Percentiles rank a stretch among this genome's conserved stretches.
Evolutionary conservation across 192 early-diverging fungal species (phyloP).

Genomic region (Chytriomyces confervae): DNA sequence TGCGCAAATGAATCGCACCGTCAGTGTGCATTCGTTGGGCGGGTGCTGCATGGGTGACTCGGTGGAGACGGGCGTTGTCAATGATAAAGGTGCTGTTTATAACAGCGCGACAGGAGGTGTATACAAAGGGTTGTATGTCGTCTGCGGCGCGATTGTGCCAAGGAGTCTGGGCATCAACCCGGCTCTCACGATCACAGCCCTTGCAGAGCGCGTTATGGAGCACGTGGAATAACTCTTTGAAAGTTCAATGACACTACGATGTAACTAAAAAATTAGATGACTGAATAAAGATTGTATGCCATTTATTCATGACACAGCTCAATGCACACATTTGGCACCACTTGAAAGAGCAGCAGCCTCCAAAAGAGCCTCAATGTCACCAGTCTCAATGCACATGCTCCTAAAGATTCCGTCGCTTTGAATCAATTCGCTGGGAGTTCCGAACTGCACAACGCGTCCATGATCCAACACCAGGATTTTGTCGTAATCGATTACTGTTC

Average conservation of each 20-base stretch:
- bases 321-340: slow-evolving; percentile 39
- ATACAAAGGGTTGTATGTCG: slow-evolving; percentile 54
- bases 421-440: slow-evolving; percentile 67
- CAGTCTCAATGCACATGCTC: slow-evolving; percentile 81
- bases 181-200: slow-evolving; percentile 53
- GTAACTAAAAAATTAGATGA: too few relatives aligned
- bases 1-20: slow-evolving; percentile 28
- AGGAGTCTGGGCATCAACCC: slow-evolving; percentile 57
- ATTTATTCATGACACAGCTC: not conserved
- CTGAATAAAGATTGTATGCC: too few relatives aligned
- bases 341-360: slow-evolving; percentile 29
- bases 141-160: slow-evolving; percentile 56
- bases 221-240: too few relatives aligned
- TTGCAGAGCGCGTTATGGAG: slow-evolving; percentile 50
- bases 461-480: slow-evolving; percentile 77
- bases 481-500: slow-evolving; percentile 49
- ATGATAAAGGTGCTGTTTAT: slow-evolving; percentile 58
- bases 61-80: slow-evolving; percentile 48
- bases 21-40: slow-evolving; percentile 58
- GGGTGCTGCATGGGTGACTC: slow-evolving; percentile 49
- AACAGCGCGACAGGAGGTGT: slow-evolving; percentile 45
- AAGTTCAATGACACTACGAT: too few relatives aligned
- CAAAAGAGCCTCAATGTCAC: slow-evolving; percentile 74
- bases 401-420: slow-evolving; percentile 66
- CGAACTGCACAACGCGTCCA: slow-evolving; percentile 72